Evolutionary conservation across 371 early-diverging fungal species (phyloP), one percentile per base, ranked within the genome.

Genomic region (Scutellospora calospora): DNA sequence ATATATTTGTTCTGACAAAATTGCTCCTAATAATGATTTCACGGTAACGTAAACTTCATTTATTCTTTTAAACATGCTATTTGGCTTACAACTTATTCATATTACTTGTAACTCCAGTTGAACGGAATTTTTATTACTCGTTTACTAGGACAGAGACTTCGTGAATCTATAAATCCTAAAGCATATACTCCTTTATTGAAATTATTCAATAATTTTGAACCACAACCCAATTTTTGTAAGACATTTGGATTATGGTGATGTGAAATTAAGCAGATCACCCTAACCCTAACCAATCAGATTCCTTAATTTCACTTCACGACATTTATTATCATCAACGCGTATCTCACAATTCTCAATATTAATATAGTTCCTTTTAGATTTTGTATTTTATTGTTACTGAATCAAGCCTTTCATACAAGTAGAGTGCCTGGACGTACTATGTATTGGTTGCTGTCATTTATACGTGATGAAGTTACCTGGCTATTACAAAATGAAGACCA

Each of bases 191-290:
- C 29, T 5, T 51, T 72, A 72, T 12, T 72, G 27, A 72, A 51
- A 25, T 72, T 72, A 25, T 72, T 72, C 33, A 72, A 72, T 72
- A 52, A n/a, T 22, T 72, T 72, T 22, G 54, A 72, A 52, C 33
- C 31, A 9, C 52, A 31, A 29, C 16, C 49, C 18, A 72, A 69
- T 25, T 41, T 69, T 16, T 69, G 69, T 69, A 35, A 27, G 69
- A 59, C 9, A 51, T 14, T 51, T 14, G 9, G 18, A 51, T 51
- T 14, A 51, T 51, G 18, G 1, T 51, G 18, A 51, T 65, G 33
- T 33, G n/a, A n/a, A n/a, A n/a, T n/a, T n/a, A n/a, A n/a, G n/a
- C n/a, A n/a, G n/a, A n/a, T n/a, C 1, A 55, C 5, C 5, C 22
- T 55, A 5, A 18, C 9, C 18, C 18, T n/a, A n/a, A n/a, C n/a